Evolutionary conservation across 805 yeast genomes (phyloP), one percentile per base, ranked within the genome.

Genomic region (Cyberlindnera subsufficiens): DNA sequence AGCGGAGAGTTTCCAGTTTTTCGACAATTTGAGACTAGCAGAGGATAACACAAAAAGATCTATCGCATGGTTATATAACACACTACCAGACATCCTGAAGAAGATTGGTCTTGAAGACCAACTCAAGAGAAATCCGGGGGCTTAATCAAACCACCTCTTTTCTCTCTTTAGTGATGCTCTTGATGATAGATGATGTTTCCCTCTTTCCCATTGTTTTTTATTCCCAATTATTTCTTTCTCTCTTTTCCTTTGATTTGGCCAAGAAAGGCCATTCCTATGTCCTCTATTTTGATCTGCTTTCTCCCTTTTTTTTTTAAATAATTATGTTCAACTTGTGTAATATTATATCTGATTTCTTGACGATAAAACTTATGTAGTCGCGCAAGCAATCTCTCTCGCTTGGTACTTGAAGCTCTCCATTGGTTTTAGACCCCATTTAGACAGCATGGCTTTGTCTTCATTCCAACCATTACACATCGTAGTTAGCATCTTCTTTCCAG

Each of bases 391-490:
- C 22, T 42, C 38, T 25, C 40, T 38, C 6, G 46, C 42, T 25
- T 42, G 30, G 32, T 46, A 46, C 6, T 40, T 19, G 45, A 72
- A 74, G 46, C 75, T 67, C 53, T 71, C 64, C 80, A 77, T 74
- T 37, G 81, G 81, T 50, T 60, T 63, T 52, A 80, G 51, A 0
- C 93, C 93, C 90, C 90, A 85, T 53, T 72, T 77, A 6, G 63
- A 58, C 27, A 85, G 64, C 87, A 85, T 77, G 8, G 62, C 72
- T 44, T 72, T 82, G 57, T 85, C 93, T 53, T 83, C 90, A 37
- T 84, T 87, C 90, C 91, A 85, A 6, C 88, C 89, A 51, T 77
- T 81, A 58, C 91, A 84, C 78, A 80, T 77, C 4, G 93, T 86
- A 3, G 93, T 85, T 43, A 85, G 65, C 91, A 85, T 85, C 51